Base-by-base conservation (phyloP, 106 monocot species). In the Gastrodia elata region DNA sequence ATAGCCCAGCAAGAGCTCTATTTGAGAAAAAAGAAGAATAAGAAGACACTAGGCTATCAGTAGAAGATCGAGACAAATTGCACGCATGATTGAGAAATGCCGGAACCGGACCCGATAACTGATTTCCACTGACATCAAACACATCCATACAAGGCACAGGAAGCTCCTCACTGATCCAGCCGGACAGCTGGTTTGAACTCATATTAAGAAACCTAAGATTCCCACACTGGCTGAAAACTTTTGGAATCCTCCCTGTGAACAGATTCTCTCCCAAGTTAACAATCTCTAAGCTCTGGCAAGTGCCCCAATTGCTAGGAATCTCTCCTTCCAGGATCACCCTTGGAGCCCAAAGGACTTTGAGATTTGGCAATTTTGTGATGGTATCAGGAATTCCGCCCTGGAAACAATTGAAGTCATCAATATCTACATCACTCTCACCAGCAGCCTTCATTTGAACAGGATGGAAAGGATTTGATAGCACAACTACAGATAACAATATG, bases 41-140 rank as follows among this genome's bases (percentile, higher is more conserved):
- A 38, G 82, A 75, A 61, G 77, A 85, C 4, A 68, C 52, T 16
- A 84, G 52, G 61, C 83, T 78, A 73, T 80, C 75, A 0, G 43
- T 11, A 2, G 38, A 46, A 9, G 75, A 65, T 24, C 70, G 38
- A 24, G 79, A 77, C 30, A 81, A 77, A 74, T 55, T 20, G 70
- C 91, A 89, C 26, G 24, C 18, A 35, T 55, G 73, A 15, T 71
- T 14, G 27, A 44, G 24, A 57, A 91, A 94, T 35, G 10, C 78
- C 0, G 83, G 88, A 39, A 94, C 74, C 14, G 73, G 71, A 8
- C 94, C 94, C 28, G 87, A 89, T 26, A 94, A 42, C 40, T 82
- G 85, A 82, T 94, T 94, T 35, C 82, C 85, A 77, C 91, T 91
- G 39, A 89, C 76, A 89, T 94, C 94, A 72, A 94, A 94, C 1